Percentiles rank a stretch among this genome's conserved stretches.
phyloP scores from a whole-genome alignment of 352 stramenopile species.

The Globisporangium uncinulatum region DNA sequence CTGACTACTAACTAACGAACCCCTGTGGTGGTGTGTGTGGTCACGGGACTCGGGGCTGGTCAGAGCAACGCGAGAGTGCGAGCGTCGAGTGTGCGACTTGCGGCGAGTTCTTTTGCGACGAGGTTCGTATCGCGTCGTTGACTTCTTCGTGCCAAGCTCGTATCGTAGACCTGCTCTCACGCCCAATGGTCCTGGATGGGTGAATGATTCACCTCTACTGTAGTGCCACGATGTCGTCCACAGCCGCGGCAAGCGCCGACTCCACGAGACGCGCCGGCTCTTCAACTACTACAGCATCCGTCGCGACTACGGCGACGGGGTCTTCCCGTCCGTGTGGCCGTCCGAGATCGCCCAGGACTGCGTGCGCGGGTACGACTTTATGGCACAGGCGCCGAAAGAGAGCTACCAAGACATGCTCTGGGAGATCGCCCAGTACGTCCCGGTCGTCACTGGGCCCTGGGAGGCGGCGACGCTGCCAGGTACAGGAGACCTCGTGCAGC shows the following conservation, averaged over 20 bases:
- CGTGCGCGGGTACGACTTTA: constrained; percentile 61
- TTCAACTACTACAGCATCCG: constrained; percentile 91
- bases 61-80: constrained; percentile 42
- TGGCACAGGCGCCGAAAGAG: constrained; percentile 36
- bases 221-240: constrained; percentile 85
- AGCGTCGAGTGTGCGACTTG: constrained; percentile 87
- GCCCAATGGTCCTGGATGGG: too few species aligned
- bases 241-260: constrained; percentile 60
- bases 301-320: constrained; percentile 89
- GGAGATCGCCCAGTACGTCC: constrained; percentile 51
- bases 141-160: background rate
- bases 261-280: constrained; percentile 72
- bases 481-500: background rate
- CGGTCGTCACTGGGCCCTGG: constrained; percentile 37
- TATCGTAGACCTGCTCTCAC: too few species aligned
- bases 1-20: too few species aligned
- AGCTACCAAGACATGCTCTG: constrained; percentile 65
- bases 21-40: too few species aligned
- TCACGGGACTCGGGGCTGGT: background rate
- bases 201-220: background rate
- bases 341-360: constrained; percentile 83
- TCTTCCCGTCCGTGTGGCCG: constrained; percentile 88
- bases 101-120: constrained; percentile 88
- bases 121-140: constrained; percentile 18
- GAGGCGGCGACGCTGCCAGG: constrained; percentile 10